A percentile compares a stretch with the other conserved stretches of the same genome.
Evolutionary conservation across 1,284 basidiomycete genomes (phyloP).

Genomic region (Ustilago esculenta): DNA sequence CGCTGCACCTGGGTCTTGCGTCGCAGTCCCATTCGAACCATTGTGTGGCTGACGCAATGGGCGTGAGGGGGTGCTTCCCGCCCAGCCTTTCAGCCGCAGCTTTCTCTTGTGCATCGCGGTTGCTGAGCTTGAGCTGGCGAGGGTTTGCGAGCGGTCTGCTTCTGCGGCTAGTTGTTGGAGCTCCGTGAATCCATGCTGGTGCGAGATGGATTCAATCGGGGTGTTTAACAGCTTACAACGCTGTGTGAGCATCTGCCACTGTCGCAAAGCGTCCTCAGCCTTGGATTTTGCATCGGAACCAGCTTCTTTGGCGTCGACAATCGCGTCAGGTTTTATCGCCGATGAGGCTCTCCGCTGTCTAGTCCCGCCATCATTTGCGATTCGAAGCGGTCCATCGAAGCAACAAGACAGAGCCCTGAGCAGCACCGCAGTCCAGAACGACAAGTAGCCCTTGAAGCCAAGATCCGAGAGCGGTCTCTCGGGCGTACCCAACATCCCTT

Average conservation of each 20-base stretch:
- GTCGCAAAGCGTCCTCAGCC: constrained; percentile 6
- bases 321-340: neutral
- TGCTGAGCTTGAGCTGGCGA: constrained; percentile 7
- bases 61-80: constrained; percentile 12
- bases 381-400: constrained; percentile 44
- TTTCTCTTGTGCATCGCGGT: constrained; percentile 17
- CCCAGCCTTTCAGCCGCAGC: constrained; percentile 38
- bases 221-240: constrained; percentile 33
- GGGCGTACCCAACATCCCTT: constrained; percentile 85
- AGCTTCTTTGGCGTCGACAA: neutral
- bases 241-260: constrained; percentile 23
- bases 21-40: neutral
- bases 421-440: constrained; percentile 88
- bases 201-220: constrained; percentile 25
- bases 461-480: constrained; percentile 94
- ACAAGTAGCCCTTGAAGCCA: constrained; percentile 87
- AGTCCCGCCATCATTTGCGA: neutral
- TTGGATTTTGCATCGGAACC: neutral
- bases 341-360: constrained; percentile 15
- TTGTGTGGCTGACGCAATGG: neutral
- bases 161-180: constrained; percentile 19
- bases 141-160: constrained; percentile 13
- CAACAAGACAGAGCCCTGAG: constrained; percentile 80
- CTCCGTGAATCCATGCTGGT: constrained; percentile 25
- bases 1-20: constrained; percentile 5